Conservation (phyloP, 164 flowering plant species). For the Liriodendron chinense region DNA sequence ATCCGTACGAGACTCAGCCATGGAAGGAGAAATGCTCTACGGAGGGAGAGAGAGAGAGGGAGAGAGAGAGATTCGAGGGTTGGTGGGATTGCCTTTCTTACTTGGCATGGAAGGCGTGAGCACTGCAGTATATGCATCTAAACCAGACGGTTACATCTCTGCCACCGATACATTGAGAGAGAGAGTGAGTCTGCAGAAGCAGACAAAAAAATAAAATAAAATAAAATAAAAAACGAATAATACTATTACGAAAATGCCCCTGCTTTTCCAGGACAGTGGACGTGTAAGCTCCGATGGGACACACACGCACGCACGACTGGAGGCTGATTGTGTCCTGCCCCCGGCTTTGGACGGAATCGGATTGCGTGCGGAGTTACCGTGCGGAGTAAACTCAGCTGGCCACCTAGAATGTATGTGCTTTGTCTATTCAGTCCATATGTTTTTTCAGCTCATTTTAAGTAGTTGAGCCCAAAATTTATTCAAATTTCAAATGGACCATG, state of each 20-base stretch:
- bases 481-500: too few species aligned
- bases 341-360: too few species aligned
- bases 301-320: too few species aligned
- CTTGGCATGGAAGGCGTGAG: conserved; percentile 16
- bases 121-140: conserved; percentile 6
- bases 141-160: conserved; percentile 2
- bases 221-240: background rate
- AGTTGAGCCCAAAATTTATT: too few species aligned
- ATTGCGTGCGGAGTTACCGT: too few species aligned
- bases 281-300: background rate
- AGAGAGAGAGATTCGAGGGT: background rate
- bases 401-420: too few species aligned
- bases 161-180: background rate
- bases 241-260: background rate
- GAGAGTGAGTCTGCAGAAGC: background rate
- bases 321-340: too few species aligned
- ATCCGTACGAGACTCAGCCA: too few species aligned
- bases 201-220: background rate
- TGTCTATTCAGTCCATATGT: too few species aligned
- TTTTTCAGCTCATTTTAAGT: too few species aligned
- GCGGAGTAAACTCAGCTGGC: too few species aligned
- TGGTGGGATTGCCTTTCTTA: background rate
- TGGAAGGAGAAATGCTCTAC: too few species aligned
- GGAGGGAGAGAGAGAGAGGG: background rate
- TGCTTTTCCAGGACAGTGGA: background rate